These are phyloP conservation scores for Lobosporangium transversale DNA, from an alignment of 192 early-diverging fungal genomes.

Conservation along the genomic window DNA sequence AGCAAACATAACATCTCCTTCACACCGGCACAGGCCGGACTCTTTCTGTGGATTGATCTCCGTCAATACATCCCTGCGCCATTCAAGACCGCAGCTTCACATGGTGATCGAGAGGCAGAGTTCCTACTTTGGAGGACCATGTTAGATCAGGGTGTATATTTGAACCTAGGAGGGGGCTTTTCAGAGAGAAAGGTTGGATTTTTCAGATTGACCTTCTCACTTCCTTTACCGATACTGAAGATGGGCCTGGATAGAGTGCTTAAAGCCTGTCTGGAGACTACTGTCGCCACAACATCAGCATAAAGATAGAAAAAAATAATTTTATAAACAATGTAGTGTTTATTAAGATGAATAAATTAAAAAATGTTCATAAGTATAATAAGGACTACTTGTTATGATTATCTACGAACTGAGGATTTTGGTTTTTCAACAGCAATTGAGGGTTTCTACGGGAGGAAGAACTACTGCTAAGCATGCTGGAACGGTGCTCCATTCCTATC, in stretches of 20 bases:
- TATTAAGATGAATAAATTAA: no score
- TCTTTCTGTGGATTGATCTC: slow-evolving; percentile 78
- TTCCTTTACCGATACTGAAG: slow-evolving; percentile 56
- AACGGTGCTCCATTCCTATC: no score
- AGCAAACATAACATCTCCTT: slow-evolving; percentile 59
- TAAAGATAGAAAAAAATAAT: no score
- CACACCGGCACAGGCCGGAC: slow-evolving; percentile 71
- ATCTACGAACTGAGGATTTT: no score
- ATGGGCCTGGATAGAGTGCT: slow-evolving; percentile 61
- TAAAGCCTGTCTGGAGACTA: slow-evolving; percentile 22
- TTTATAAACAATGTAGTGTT: no score
- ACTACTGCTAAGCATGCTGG: no score
- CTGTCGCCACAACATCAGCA: no score
- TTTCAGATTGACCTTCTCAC: slow-evolving; percentile 73
- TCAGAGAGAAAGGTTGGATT: slow-evolving; percentile 65
- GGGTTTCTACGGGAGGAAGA: no score
- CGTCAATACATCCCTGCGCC: slow-evolving; percentile 34
- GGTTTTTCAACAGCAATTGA: no score
- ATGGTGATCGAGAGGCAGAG: slow-evolving; percentile 56
- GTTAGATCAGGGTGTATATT: slow-evolving; percentile 68
- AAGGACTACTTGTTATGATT: no score
- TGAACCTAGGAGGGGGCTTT: slow-evolving; percentile 76
- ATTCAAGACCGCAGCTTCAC: neutral
- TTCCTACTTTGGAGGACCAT: slow-evolving; percentile 59
- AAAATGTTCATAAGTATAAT: no score